Percentiles rank a stretch among this genome's conserved stretches.
Evolutionary conservation across 2,329 filamentous ascomycete species (phyloP).

Genomic region (Aureobasidium zeae): DNA sequence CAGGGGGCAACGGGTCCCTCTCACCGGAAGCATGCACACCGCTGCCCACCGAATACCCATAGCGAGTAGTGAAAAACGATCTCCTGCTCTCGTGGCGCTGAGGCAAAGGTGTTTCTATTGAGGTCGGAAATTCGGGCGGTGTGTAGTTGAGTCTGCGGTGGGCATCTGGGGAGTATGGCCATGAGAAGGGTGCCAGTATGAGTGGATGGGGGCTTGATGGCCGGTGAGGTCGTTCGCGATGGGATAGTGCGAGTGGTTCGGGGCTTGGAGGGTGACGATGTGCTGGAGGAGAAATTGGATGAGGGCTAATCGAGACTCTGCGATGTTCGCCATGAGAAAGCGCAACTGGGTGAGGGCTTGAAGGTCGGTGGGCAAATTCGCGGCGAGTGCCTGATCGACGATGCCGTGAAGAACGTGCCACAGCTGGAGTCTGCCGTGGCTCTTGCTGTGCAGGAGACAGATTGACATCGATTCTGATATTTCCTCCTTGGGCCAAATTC

Average conservation of each 20-base stretch:
- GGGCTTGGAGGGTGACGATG: no score
- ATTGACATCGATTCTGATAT: not conserved
- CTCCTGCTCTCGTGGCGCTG: not conserved
- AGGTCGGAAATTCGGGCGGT: constrained; percentile 1
- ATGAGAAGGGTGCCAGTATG: not conserved
- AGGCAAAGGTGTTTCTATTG: no score
- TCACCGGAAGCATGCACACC: not conserved
- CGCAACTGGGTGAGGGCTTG: not conserved
- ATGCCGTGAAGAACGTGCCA: not conserved
- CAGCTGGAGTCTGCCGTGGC: not conserved
- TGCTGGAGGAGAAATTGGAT: no score
- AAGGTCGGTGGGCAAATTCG: not conserved
- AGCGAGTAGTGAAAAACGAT: not conserved
- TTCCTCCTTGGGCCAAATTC: not conserved
- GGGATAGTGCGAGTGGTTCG: no score
- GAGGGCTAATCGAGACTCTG: no score
- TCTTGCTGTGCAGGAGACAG: not conserved
- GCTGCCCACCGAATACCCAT: not conserved
- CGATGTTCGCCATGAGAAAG: no score
- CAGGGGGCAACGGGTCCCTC: not conserved
- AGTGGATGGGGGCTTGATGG: not conserved
- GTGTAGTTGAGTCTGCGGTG: not conserved
- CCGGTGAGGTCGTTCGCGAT: not conserved
- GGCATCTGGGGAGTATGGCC: not conserved
- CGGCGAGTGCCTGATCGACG: not conserved